Base-by-base conservation (phyloP, 108 stramenopile species). In the Schizochytrium sp. region DNA sequence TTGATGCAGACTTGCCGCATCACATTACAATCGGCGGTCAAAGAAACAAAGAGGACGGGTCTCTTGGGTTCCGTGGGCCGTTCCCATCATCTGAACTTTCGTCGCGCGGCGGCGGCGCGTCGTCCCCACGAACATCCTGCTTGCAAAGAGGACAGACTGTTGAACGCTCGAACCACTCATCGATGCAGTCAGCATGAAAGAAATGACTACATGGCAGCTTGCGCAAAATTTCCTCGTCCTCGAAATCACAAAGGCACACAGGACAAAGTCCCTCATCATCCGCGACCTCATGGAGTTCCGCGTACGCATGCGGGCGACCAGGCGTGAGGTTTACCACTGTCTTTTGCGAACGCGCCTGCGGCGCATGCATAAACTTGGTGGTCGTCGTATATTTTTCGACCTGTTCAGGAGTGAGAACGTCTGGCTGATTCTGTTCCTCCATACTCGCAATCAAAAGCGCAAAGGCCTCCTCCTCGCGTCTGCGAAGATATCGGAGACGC, bases 181-280 rank as follows among this genome's bases (percentile, higher is more conserved):
- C 87, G 14, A 88, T 29, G 87, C 90, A 90, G 8, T 58, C 41
- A 0, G 19, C 43, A 71, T 90, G 90, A 57, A 87, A 90, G 19
- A 34, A 43, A 60, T 90, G 90, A 1, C 58, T 5, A 60, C 90
- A 90, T 10, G 87, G 59, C 47, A 90, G 59, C 23, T 21, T 19
- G 34, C 87, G 43, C 21, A 87, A 16, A 4, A 5, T 18, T 0
- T 90, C 90, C 16, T 87, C 87, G 25, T 10, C 57, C 10, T 60
- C 87, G 58, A 90, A 88, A 34, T 60, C 44, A 44, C 59, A 87
- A 6, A 90, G n/a, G 87, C 90, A 90, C 4, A 90, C 48, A n/a
- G 44, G 10, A 55, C 90, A 90, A 19, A 10, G 5, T 2, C 21
- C 19, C 23, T n/a, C 29, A 6, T 89, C 43, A 21, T 87, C 76